Evolutionary conservation across 1,139 yeast genomes (phyloP).

Genomic region (Candida labiduridarum): DNA sequence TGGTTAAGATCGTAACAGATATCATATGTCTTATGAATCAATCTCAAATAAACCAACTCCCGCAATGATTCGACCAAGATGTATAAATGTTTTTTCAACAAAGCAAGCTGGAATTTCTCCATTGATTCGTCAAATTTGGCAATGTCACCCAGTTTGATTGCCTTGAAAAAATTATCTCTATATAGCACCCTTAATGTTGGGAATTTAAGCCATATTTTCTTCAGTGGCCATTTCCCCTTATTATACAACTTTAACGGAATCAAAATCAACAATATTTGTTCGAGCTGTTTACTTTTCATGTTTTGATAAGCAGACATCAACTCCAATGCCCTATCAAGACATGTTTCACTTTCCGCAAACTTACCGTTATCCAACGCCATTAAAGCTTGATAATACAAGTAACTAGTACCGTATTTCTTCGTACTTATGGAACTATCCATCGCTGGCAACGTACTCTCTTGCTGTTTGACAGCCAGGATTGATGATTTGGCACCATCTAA

Average conservation of each 20-base stretch:
- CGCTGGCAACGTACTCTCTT: slow-evolving; percentile 48
- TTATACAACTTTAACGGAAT: slow-evolving; percentile 57
- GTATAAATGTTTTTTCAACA: slow-evolving; percentile 64
- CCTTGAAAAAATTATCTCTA: slow-evolving; percentile 45
- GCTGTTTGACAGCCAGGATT: slow-evolving; percentile 68
- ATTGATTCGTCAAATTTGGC: slow-evolving; percentile 48
- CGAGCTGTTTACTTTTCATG: slow-evolving; percentile 25
- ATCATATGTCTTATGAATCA: slow-evolving; percentile 52
- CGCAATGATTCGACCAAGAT: slow-evolving; percentile 60
- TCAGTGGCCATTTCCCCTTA: slow-evolving; percentile 43
- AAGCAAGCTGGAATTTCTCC: slow-evolving; percentile 45
- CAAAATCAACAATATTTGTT: slow-evolving; percentile 49
- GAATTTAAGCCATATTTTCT: slow-evolving; percentile 42
- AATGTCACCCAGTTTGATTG: slow-evolving; percentile 60
- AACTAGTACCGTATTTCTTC: slow-evolving; percentile 58
- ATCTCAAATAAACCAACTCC: slow-evolving; percentile 51
- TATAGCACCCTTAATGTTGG: slow-evolving; percentile 51
- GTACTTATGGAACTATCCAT: slow-evolving; percentile 51
- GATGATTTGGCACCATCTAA: slow-evolving; percentile 78
- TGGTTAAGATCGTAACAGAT: slow-evolving; percentile 26
- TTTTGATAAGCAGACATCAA: slow-evolving; percentile 24
- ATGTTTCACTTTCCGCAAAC: slow-evolving; percentile 49
- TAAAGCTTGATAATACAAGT: slow-evolving; percentile 67
- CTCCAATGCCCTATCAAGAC: slow-evolving; percentile 51
- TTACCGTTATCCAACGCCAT: slow-evolving; percentile 65